Evolutionary conservation across 441 rosid species (phyloP).

Genomic region (Croton laevigatus): DNA sequence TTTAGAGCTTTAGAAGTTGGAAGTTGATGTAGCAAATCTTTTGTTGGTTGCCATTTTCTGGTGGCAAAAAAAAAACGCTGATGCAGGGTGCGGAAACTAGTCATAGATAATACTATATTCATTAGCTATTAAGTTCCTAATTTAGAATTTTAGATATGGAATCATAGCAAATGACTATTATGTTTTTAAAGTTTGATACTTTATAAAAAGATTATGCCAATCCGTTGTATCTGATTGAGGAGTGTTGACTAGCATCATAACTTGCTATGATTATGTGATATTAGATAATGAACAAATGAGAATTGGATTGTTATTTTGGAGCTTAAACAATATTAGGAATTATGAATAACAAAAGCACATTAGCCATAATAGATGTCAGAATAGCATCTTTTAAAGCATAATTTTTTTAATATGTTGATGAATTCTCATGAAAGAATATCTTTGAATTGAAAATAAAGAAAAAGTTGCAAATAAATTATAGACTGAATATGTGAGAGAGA

Average conservation of each 20-base stretch:
- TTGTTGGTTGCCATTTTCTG: constrained; percentile 24
- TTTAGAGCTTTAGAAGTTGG: constrained; percentile 13
- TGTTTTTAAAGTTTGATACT: neutral
- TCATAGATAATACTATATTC: neutral
- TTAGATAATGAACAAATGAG: neutral
- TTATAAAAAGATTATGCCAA: constrained; percentile 2
- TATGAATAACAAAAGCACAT: neutral
- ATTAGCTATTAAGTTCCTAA: neutral
- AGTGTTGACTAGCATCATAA: neutral
- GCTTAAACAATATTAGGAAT: neutral
- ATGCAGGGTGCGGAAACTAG: constrained; percentile 2
- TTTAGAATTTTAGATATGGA: neutral
- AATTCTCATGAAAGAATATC: neutral
- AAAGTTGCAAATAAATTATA: neutral
- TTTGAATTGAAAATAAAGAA: constrained; percentile 10
- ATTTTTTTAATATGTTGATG: neutral
- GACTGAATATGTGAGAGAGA: constrained; percentile 16
- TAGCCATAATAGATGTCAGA: neutral
- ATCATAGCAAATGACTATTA: neutral
- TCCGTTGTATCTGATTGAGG: neutral
- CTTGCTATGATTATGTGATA: neutral
- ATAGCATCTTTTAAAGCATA: constrained; percentile 7
- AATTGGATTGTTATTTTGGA: neutral
- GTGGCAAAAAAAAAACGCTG: neutral
- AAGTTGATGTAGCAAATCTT: constrained; percentile 18